These are phyloP conservation scores for Aspergillus sp. DNA, from an alignment of 2,329 filamentous ascomycete genomes.

Conservation along the genomic window DNA sequence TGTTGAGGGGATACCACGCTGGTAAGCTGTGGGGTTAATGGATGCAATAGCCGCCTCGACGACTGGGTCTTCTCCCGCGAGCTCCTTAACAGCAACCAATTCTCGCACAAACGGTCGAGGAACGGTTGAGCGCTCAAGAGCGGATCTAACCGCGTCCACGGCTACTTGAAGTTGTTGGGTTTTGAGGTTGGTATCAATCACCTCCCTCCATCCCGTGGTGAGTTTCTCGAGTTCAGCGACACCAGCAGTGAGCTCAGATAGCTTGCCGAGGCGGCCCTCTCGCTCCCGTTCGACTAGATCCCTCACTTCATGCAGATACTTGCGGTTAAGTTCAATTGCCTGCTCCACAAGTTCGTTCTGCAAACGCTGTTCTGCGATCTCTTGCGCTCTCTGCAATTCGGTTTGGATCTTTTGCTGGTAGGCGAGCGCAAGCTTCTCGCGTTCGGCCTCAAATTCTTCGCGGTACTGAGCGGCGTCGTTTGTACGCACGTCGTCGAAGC, in stretches of 20 bases:
- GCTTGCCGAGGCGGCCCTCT: slow-evolving; percentile 78
- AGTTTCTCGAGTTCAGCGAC: slow-evolving; percentile 84
- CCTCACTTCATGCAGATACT: slow-evolving; percentile 76
- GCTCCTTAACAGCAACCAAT: slow-evolving; percentile 90
- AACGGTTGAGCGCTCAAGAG: slow-evolving; percentile 70
- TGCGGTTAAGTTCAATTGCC: slow-evolving; percentile 80
- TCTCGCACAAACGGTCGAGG: slow-evolving; percentile 88
- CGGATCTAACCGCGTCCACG: slow-evolving; percentile 85
- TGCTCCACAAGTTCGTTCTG: slow-evolving; percentile 88
- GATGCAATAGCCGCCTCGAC: slow-evolving; percentile 94
- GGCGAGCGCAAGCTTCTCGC: slow-evolving; percentile 71
- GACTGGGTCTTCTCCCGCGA: slow-evolving; percentile 78
- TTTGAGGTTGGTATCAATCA: slow-evolving; percentile 85
- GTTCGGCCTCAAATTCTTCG: slow-evolving; percentile 84
- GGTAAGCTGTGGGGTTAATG: slow-evolving; percentile 91
- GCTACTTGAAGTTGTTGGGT: slow-evolving; percentile 97
- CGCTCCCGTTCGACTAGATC: slow-evolving; percentile 85
- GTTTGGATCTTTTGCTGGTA: slow-evolving; percentile 79
- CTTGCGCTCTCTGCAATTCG: slow-evolving; percentile 74
- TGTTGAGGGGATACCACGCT: slow-evolving; percentile 80
- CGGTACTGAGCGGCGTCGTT: slow-evolving; percentile 80
- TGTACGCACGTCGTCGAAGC: slow-evolving; percentile 80
- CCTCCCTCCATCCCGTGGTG: slow-evolving; percentile 83
- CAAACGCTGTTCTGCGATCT: slow-evolving; percentile 78
- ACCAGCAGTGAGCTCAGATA: slow-evolving; percentile 73